Evolutionary conservation across 2,329 filamentous ascomycete species (phyloP).

Genomic region (Parastagonospora avenae): DNA sequence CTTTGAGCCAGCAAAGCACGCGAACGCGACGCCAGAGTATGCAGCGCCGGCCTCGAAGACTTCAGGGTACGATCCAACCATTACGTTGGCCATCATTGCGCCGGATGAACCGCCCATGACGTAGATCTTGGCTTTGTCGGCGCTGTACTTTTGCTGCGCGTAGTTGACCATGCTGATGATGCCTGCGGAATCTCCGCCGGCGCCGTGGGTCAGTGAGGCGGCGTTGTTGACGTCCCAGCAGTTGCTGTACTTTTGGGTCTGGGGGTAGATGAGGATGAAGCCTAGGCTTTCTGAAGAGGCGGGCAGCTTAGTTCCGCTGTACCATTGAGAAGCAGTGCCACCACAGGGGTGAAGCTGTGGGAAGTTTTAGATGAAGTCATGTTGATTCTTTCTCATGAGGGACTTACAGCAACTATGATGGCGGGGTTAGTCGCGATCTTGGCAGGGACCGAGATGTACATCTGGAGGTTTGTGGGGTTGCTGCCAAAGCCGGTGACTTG

Average conservation of each 20-base stretch:
- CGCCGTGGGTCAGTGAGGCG: slow-evolving; percentile 59
- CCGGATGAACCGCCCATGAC: slow-evolving; percentile 33
- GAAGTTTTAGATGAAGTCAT: neutral
- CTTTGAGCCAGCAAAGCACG: slow-evolving; percentile 51
- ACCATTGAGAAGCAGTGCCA: slow-evolving; percentile 45
- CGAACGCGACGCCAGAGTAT: slow-evolving; percentile 36
- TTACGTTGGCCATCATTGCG: slow-evolving; percentile 42
- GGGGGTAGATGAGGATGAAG: slow-evolving; percentile 65
- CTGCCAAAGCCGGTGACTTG: slow-evolving; percentile 51
- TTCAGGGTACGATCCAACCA: slow-evolving; percentile 36
- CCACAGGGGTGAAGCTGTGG: slow-evolving; percentile 33
- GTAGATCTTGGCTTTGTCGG: slow-evolving; percentile 56
- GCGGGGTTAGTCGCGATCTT: slow-evolving; percentile 54
- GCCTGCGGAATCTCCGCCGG: slow-evolving; percentile 60
- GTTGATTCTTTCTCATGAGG: slow-evolving; percentile 2
- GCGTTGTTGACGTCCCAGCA: slow-evolving; percentile 66
- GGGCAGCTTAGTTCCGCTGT: slow-evolving; percentile 21
- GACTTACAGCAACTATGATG: slow-evolving; percentile 61
- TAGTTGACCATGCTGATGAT: slow-evolving; percentile 66
- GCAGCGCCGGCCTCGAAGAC: slow-evolving; percentile 30
- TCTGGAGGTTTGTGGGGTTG: slow-evolving; percentile 54
- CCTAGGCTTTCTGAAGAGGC: slow-evolving; percentile 59
- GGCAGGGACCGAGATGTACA: slow-evolving; percentile 57
- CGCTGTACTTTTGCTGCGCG: slow-evolving; percentile 57
- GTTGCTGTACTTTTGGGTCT: slow-evolving; percentile 53